Evolutionary conservation across 192 early-diverging fungal genomes (phyloP), one percentile per base, ranked within the genome.

Genomic region (Chytriomyces sp.): DNA sequence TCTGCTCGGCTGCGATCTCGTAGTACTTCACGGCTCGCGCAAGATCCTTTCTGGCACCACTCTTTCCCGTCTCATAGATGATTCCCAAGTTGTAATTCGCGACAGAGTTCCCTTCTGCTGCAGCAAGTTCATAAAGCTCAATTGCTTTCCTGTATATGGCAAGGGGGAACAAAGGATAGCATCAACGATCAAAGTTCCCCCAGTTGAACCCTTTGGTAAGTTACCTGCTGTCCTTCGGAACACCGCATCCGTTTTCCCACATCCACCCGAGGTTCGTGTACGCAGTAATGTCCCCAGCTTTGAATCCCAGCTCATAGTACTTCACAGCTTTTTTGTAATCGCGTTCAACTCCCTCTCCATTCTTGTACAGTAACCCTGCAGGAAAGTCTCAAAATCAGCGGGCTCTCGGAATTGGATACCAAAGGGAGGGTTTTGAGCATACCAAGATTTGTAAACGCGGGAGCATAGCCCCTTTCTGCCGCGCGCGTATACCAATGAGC

Each of bases 201-300:
- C n/a, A n/a, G n/a, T n/a, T n/a, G n/a, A n/a, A n/a, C n/a, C n/a
- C n/a, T n/a, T n/a, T n/a, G n/a, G n/a, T n/a, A n/a, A n/a, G n/a
- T n/a, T n/a, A n/a, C n/a, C n/a, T n/a, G n/a, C n/a, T n/a, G n/a
- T 57, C 66, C 70, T 75, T 22, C 26, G 7, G 22, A 28, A 40
- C 75, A 4, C 66, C 64, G 39, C 52, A n/a, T 5, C 73, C 73
- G 22, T 89, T 90, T 68, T 91, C 89, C 71, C 88, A 86, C 49
- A 85, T 82, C 55, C 86, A 91, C 4, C 90, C 91, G 36, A 91
- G 76, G 59, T 67, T 90, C 7, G 73, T 39, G 54, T 58, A 54
- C 17, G 76, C 76, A 36, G 58, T 57, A 28, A 38, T 28, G 39
- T 82, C 37, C 30, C 78, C 78, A 30, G 68, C 38, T 14, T 80